Evolutionary conservation across 2,329 filamentous ascomycete genomes (phyloP).

Genomic region (Sphaerulina musiva): DNA sequence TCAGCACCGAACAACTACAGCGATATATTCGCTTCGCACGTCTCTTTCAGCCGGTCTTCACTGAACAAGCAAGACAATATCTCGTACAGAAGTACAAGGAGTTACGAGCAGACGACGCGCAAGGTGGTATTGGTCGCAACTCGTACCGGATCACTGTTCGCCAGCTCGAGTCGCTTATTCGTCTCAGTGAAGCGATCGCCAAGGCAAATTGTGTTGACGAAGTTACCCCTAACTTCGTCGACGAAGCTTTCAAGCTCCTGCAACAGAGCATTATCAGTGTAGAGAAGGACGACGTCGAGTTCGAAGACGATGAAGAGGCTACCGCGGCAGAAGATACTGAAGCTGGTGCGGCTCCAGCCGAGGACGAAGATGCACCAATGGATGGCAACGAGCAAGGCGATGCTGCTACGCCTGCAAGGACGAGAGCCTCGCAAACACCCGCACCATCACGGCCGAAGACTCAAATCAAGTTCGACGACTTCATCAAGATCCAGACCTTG

Average conservation of each 20-base stretch:
- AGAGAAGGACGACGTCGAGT: constrained; percentile 93
- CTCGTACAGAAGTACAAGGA: constrained; percentile 95
- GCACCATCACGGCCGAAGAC: constrained; percentile 55
- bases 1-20: constrained; percentile 92
- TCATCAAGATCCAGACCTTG: constrained; percentile 80
- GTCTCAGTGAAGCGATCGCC: constrained; percentile 92
- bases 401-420: constrained; percentile 34
- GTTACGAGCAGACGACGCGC: constrained; percentile 82
- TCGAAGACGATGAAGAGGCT: constrained; percentile 64
- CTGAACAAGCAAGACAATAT: constrained; percentile 73
- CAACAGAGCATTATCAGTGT: constrained; percentile 95
- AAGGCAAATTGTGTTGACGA: constrained; percentile 96
- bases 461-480: constrained; percentile 93
- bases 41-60: constrained; percentile 91
- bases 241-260: constrained; percentile 85
- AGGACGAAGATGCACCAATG: constrained; percentile 49
- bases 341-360: constrained; percentile 32
- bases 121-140: constrained; percentile 88
- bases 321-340: constrained; percentile 47
- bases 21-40: constrained; percentile 94
- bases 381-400: constrained; percentile 34
- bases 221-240: constrained; percentile 75
- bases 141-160: constrained; percentile 96
- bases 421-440: constrained; percentile 38
- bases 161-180: constrained; percentile 92